Conservation (phyloP, 441 rosid genomes). For the Hura crepitans region DNA sequence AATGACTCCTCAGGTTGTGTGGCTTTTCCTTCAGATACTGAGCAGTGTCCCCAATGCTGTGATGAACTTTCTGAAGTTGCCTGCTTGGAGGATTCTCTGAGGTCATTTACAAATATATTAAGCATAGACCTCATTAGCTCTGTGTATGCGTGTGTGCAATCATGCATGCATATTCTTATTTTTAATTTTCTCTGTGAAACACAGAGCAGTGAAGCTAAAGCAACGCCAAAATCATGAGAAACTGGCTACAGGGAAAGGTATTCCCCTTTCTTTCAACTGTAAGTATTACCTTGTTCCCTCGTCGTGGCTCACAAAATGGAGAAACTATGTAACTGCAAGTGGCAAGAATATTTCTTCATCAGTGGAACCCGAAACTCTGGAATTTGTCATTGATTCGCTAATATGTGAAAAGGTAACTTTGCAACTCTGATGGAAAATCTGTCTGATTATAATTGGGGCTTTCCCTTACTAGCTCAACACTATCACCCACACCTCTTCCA, state of each 20-base stretch:
- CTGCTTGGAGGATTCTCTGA: constrained; percentile 73
- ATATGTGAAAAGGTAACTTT: constrained; percentile 80
- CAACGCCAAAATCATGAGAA: constrained; percentile 93
- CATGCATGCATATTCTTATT: not conserved
- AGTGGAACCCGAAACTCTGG: constrained; percentile 67
- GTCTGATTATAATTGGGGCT: not conserved
- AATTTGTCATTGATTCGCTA: constrained; percentile 52
- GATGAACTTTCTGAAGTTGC: constrained; percentile 89
- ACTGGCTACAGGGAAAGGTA: constrained; percentile 61
- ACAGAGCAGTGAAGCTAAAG: constrained; percentile 73
- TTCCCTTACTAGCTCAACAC: constrained; percentile 8
- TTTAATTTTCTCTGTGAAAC: constrained; percentile 32
- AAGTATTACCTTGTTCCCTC: constrained; percentile 79
- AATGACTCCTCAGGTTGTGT: constrained; percentile 55
- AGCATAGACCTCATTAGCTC: too few species aligned
- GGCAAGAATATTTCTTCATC: constrained; percentile 66
- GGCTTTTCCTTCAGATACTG: constrained; percentile 55
- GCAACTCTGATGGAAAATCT: not conserved
- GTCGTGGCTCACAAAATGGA: constrained; percentile 83
- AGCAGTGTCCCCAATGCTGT: constrained; percentile 67
- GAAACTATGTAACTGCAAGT: constrained; percentile 64
- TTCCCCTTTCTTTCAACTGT: constrained; percentile 50
- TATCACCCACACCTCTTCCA: not conserved
- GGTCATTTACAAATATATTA: constrained; percentile 39
- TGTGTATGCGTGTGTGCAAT: not conserved